A percentile compares a stretch with the other conserved stretches of the same genome.
Conservation (phyloP, 1,284 basidiomycete species). For the Microbotryomycetes sp. region DNA sequence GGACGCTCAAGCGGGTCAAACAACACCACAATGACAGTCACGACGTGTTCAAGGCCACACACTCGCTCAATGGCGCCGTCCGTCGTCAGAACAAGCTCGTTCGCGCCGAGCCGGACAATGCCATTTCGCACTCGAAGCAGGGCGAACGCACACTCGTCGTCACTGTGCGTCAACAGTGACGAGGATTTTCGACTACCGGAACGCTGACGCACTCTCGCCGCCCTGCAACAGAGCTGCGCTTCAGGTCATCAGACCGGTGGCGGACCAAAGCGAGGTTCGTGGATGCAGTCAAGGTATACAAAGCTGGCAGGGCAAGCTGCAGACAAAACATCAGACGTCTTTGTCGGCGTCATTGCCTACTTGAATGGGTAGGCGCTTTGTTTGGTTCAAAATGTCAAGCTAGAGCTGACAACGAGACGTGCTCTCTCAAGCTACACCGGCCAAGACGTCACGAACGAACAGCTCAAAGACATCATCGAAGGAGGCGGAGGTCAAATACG, state of each 20-base stretch:
- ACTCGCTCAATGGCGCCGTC: slow-evolving; percentile 2
- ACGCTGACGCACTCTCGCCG: too few relatives aligned
- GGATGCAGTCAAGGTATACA: slow-evolving; percentile 15
- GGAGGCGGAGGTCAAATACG: slow-evolving; percentile 9
- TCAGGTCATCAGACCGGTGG: slow-evolving; percentile 24
- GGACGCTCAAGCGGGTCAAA: neutral
- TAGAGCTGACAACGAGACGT: neutral
- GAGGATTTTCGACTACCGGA: too few relatives aligned
- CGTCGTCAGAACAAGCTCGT: slow-evolving; percentile 6
- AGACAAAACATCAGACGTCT: slow-evolving; percentile 1
- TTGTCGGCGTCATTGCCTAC: slow-evolving; percentile 16
- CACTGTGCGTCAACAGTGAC: slow-evolving; percentile 7
- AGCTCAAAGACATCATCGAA: slow-evolving; percentile 19
- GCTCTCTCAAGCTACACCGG: slow-evolving; percentile 4
- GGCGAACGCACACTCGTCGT: slow-evolving; percentile 10
- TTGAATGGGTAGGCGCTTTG: slow-evolving; percentile 23
- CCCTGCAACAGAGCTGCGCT: slow-evolving; percentile 23
- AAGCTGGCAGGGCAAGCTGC: slow-evolving; percentile 21
- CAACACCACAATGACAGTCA: neutral
- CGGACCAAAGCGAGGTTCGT: slow-evolving; percentile 3
- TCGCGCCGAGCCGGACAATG: slow-evolving; percentile 7
- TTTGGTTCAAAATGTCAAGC: neutral
- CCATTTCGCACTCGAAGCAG: slow-evolving; percentile 18
- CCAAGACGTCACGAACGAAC: slow-evolving; percentile 11
- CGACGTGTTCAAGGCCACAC: slow-evolving; percentile 1